Base-by-base conservation (phyloP, 1,139 yeast genomes). In the Pichia sp. region DNA sequence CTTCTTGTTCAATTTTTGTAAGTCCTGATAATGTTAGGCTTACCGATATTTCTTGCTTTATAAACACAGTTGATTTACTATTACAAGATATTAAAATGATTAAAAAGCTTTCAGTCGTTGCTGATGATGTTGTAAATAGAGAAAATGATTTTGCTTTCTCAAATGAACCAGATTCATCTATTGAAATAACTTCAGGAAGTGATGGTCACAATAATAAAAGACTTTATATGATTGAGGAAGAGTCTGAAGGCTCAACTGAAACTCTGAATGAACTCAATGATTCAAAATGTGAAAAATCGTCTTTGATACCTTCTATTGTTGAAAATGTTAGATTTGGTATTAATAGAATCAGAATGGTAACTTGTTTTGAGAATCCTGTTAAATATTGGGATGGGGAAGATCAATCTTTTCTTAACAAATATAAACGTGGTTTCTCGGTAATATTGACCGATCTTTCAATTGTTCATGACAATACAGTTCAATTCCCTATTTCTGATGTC, bases 291-390 rank as follows among this genome's bases (percentile, higher is more conserved):
- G 12, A 30, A 5, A 28, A 30, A 15, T 19, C 34, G n/a, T 26
- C 45, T 5, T 5, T 41, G 4, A 15, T 53, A 6, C 51, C 56
- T 24, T 32, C 26, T 15, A 22, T 45, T 22, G 23, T 54, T 22
- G 43, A 44, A 20, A 14, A 34, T 14, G 21, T 52, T 4, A 39
- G 42, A 4, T 41, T 53, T 7, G 32, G 35, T 2, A 31, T 58
- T 18, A 41, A 47, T 19, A 31, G 36, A 5, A 18, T 55, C 17
- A 50, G 41, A n/a, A 34, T 57, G 17, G 40, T 49, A 5, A 41
- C 58, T 3, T 55, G 60, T 33, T 59, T 58, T 33, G 25, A 34
- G 14, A 55, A 49, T 35, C 61, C 61, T 4, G 49, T 58, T 5
- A 48, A 48, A 31, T 56, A 49, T 38, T 58, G 51, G 43, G 50